Percentiles rank a stretch among this genome's conserved stretches.
Conservation (phyloP, 2,329 filamentous ascomycete genomes). For the Xylariaceae sp. region DNA sequence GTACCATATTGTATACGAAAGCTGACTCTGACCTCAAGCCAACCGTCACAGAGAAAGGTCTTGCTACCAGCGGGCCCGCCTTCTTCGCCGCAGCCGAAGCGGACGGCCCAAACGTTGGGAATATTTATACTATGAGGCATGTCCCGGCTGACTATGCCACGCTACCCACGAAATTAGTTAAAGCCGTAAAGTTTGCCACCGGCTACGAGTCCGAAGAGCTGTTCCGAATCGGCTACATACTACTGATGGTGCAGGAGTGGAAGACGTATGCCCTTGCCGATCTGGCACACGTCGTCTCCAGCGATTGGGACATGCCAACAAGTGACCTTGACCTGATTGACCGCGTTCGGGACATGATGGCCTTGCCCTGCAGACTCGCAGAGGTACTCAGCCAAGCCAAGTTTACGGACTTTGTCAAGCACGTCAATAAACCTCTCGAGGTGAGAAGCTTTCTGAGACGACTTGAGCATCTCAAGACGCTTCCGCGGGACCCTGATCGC, state of each 20-base stretch:
- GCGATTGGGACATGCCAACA: constrained; percentile 2
- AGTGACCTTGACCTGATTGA: constrained; percentile 7
- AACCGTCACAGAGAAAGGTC: too few species aligned
- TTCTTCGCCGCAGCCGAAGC: constrained; percentile 5
- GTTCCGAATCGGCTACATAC: constrained; percentile 12
- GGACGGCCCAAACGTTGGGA: neutral
- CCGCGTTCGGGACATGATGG: constrained; percentile 5
- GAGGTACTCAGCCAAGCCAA: neutral
- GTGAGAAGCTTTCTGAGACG: neutral
- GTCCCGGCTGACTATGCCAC: neutral
- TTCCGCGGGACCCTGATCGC: neutral
- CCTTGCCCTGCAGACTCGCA: constrained; percentile 1
- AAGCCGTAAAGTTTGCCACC: neutral
- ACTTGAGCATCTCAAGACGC: neutral
- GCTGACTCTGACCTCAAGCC: too few species aligned
- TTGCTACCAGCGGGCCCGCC: neutral
- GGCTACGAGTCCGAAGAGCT: constrained; percentile 11
- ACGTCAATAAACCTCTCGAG: neutral
- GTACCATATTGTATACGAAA: too few species aligned
- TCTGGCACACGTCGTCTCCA: neutral
- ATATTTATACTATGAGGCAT: neutral
- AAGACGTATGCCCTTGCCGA: neutral
- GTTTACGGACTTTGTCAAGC: neutral
- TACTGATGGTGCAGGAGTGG: constrained; percentile 4
- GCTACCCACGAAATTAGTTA: neutral